Evolutionary conservation across 805 yeast species (phyloP).

Genomic region (Saccharomyces kudriavzevii): DNA sequence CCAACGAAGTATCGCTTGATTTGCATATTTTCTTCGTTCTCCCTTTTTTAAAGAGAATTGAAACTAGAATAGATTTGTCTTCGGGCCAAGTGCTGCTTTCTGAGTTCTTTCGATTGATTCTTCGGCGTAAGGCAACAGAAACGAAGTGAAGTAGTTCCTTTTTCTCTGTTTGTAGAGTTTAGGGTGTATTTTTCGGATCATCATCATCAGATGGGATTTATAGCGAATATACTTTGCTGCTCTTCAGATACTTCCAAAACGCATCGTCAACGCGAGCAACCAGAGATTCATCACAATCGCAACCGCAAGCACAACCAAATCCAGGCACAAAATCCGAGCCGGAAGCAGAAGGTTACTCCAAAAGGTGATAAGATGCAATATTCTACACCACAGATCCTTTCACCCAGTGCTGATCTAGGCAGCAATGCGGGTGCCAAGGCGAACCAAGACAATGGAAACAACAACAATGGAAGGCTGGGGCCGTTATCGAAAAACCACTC

Average conservation of each 20-base stretch:
- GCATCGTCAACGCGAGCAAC: constrained; percentile 1
- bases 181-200: background rate
- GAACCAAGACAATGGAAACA: background rate
- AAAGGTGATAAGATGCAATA: background rate
- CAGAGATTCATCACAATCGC: constrained; percentile 4
- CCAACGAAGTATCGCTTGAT: background rate
- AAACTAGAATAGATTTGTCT: background rate
- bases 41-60: background rate
- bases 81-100: background rate
- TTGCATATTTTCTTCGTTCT: background rate
- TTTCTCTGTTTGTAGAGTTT: background rate
- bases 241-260: constrained; percentile 15
- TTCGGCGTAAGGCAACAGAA: background rate
- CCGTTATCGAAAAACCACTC: constrained; percentile 1
- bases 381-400: background rate
- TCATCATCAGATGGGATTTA: constrained; percentile 29
- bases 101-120: background rate
- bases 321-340: background rate
- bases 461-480: background rate
- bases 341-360: background rate
- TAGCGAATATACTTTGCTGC: constrained; percentile 32
- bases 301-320: constrained; percentile 3
- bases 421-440: background rate
- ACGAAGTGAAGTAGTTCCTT: background rate
- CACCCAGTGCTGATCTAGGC: background rate